A percentile compares a stretch with the other conserved stretches of the same genome.
phyloP scores from a whole-genome alignment of 2,329 filamentous ascomycete species.

The Corinectria fuckeliana region DNA sequence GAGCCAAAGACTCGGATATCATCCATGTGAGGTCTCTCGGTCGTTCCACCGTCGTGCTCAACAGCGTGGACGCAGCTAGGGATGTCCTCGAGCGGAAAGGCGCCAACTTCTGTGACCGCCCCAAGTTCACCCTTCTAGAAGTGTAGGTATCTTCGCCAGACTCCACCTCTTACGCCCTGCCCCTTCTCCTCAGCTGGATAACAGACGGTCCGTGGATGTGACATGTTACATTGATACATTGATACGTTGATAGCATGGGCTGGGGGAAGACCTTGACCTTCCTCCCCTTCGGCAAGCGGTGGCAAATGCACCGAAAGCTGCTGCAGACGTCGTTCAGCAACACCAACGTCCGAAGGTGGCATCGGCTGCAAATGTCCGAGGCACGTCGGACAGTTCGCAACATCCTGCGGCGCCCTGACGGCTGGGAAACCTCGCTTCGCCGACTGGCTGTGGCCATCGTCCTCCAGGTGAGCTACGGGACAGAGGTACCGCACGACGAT shows the following conservation, averaged over 20 bases:
- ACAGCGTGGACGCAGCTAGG: slow-evolving; percentile 41
- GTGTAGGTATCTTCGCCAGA: slow-evolving; percentile 31
- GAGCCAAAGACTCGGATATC: slow-evolving; percentile 39
- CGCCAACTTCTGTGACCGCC: slow-evolving; percentile 52
- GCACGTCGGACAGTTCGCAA: slow-evolving; percentile 28
- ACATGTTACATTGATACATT: too few species aligned
- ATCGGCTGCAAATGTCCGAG: slow-evolving; percentile 35
- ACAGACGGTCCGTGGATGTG: too few species aligned
- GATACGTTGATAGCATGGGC: slow-evolving; percentile 47
- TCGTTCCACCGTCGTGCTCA: slow-evolving; percentile 40
- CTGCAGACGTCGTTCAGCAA: slow-evolving; percentile 52
- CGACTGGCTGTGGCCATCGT: slow-evolving; percentile 43
- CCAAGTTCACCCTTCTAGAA: slow-evolving; percentile 50
- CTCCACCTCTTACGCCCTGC: too few species aligned
- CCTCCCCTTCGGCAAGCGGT: slow-evolving; percentile 49
- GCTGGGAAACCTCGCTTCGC: slow-evolving; percentile 38
- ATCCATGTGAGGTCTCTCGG: slow-evolving; percentile 41
- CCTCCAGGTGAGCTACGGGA: slow-evolving; percentile 43
- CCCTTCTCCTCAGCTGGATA: not conserved
- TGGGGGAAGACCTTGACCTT: slow-evolving; percentile 56
- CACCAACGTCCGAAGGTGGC: slow-evolving; percentile 41
- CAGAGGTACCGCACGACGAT: slow-evolving; percentile 36
- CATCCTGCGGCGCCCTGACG: slow-evolving; percentile 27
- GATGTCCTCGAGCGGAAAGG: slow-evolving; percentile 54
- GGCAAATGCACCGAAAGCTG: slow-evolving; percentile 51